These are phyloP conservation scores for Picea abies DNA, from an alignment of 83 land plant species.

Conservation along the genomic window DNA sequence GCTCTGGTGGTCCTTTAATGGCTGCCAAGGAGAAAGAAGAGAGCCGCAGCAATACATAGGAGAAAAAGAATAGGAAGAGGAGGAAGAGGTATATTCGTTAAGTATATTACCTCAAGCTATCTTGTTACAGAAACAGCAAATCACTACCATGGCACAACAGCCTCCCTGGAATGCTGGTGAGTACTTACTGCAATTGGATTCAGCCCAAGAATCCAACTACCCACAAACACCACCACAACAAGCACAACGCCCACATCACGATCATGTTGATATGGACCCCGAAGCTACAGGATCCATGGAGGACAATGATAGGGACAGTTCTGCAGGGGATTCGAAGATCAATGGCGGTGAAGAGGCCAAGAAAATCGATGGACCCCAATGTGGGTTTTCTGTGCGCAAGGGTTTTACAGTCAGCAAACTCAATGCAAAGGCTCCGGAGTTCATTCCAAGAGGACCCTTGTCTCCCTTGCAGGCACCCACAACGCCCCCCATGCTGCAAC, in stretches of 20 bases:
- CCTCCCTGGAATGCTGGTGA: neutral
- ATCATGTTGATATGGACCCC: neutral
- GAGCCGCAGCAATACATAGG: neutral
- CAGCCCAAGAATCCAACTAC: neutral
- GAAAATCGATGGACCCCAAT: neutral
- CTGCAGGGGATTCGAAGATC: neutral
- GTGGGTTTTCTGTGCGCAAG: neutral
- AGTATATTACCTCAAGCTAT: neutral
- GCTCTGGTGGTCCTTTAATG: neutral
- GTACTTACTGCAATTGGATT: neutral
- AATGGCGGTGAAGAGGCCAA: neutral
- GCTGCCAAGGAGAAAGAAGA: neutral
- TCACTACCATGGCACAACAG: neutral
- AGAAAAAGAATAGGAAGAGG: neutral
- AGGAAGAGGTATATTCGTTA: neutral
- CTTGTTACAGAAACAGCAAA: neutral
- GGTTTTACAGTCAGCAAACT: neutral
- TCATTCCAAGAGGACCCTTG: conserved; percentile 7
- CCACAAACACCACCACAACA: conserved; percentile 3
- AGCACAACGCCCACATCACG: neutral
- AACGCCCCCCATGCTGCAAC: neutral
- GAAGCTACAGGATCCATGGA: neutral
- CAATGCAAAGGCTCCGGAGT: conserved; percentile 17
- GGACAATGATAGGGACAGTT: neutral
- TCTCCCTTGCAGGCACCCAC: conserved; percentile 9